A percentile compares a stretch with the other conserved stretches of the same genome.
These are phyloP conservation scores for Dipodascus albidus DNA, from an alignment of 805 yeast species.

Conservation along the genomic window DNA sequence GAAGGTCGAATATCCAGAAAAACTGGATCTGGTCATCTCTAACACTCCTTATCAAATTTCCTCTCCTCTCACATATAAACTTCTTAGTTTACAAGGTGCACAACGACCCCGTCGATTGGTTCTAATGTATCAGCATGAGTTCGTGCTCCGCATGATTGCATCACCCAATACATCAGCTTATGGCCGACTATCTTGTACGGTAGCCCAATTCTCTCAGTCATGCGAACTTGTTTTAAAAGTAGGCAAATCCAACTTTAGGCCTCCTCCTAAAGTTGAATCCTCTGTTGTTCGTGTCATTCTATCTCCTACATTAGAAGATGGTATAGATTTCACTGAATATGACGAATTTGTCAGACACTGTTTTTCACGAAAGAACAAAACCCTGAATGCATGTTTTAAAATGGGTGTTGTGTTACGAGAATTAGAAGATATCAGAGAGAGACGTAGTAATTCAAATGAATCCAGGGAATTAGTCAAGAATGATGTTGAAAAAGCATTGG, in stretches of 20 bases:
- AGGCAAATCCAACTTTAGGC: slow-evolving; percentile 90
- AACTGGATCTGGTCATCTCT: slow-evolving; percentile 90
- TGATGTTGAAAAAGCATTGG: not conserved
- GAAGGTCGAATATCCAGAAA: slow-evolving; percentile 79
- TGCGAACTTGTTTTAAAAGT: slow-evolving; percentile 98
- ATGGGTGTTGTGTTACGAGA: not conserved
- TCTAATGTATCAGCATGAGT: slow-evolving; percentile 96
- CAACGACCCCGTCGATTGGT: slow-evolving; percentile 90
- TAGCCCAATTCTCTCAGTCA: slow-evolving; percentile 93
- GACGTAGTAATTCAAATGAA: not conserved
- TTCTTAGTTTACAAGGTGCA: slow-evolving; percentile 63
- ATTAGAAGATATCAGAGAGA: not conserved
- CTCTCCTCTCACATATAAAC: slow-evolving; percentile 88
- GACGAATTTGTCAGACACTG: slow-evolving; percentile 87
- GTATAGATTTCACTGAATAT: slow-evolving; percentile 90
- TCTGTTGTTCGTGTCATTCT: slow-evolving; percentile 90
- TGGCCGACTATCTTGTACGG: slow-evolving; percentile 90
- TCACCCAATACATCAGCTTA: slow-evolving; percentile 93
- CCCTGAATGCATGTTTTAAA: slow-evolving; percentile 86
- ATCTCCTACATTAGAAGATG: slow-evolving; percentile 83
- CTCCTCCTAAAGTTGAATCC: slow-evolving; percentile 97
- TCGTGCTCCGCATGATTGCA: slow-evolving; percentile 85
- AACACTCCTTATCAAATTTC: slow-evolving; percentile 97
- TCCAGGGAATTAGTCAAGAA: not conserved
- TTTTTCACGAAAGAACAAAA: slow-evolving; percentile 87